Evolutionary conservation across 257 asterid species (phyloP).

Genomic region (Lithospermum erythrorhizon): DNA sequence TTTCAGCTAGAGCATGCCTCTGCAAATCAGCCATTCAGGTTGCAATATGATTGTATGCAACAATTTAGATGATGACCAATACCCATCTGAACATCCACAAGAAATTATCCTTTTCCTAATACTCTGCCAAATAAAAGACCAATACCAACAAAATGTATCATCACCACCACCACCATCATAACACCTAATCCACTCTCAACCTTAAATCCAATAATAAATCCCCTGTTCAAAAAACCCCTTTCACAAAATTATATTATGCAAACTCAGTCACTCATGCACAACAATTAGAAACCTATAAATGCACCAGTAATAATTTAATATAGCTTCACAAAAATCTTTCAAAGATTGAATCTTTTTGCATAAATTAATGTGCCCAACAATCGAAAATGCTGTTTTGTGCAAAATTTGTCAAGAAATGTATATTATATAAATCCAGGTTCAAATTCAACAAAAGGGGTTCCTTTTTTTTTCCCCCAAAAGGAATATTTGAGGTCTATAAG

Average conservation of each 20-base stretch:
- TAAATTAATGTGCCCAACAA: not conserved
- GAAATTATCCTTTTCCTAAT: slow-evolving; percentile 18
- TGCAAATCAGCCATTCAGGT: slow-evolving; percentile 92
- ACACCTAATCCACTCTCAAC: slow-evolving; percentile 9
- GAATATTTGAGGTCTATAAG: not conserved
- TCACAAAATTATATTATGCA: not conserved
- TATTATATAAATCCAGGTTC: not conserved
- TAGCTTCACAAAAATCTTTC: not conserved
- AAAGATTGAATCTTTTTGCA: not conserved
- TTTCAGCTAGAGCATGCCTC: slow-evolving; percentile 57
- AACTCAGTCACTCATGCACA: too few relatives aligned
- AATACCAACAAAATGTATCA: slow-evolving; percentile 4
- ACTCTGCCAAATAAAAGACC: slow-evolving; percentile 34
- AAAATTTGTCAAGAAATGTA: too few relatives aligned
- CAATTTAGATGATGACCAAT: slow-evolving; percentile 39
- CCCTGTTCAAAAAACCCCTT: slow-evolving; percentile 33
- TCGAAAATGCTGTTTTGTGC: not conserved
- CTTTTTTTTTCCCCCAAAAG: too few relatives aligned
- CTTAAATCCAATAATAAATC: slow-evolving; percentile 19
- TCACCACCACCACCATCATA: slow-evolving; percentile 1
- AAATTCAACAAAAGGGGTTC: not conserved
- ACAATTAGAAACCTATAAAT: too few relatives aligned
- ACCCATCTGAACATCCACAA: slow-evolving; percentile 51
- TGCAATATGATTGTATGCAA: slow-evolving; percentile 36
- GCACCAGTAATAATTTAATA: too few relatives aligned